Evolutionary conservation across 2,329 filamentous ascomycete genomes (phyloP), one percentile per base, ranked within the genome.

Genomic region (Scolecobasidium constrictum): DNA sequence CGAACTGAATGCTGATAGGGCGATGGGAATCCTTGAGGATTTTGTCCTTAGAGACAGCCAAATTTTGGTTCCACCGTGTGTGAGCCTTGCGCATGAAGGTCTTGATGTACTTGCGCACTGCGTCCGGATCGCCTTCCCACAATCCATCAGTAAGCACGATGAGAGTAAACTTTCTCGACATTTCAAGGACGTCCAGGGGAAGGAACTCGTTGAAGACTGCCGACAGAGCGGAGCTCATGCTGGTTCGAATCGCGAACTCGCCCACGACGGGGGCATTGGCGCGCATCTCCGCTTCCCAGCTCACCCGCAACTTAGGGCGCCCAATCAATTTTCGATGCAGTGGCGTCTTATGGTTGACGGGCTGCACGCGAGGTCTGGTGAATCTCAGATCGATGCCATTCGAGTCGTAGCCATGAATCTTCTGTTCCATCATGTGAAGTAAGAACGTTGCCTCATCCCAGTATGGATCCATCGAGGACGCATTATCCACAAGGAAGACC

Each of bases 1-100:
- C 35, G 18, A 44, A 44, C 16, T 44, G 42, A 19, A 44, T 39
- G n/a, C 42, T 35, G 33, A 42, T 35, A 16, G 18, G 28, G n/a
- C 38, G 38, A n/a, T n/a, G n/a, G n/a, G n/a, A n/a, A 18, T 40
- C 38, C 21, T 40, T 22, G 13, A 37, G 18, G n/a, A 37, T 13
- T n/a, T n/a, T 18, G n/a, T n/a, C n/a, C n/a, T n/a, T n/a, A n/a
- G n/a, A n/a, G n/a, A n/a, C n/a, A n/a, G n/a, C n/a, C n/a, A n/a
- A n/a, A n/a, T n/a, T n/a, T n/a, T n/a, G n/a, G n/a, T n/a, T n/a
- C 35, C 16, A 37, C 35, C 13, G 20, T 18, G 13, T 20, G 23
- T 40, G 38, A 19, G 20, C 22, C 5, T 20, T 37, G 5, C 28
- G 13, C 11, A 21, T 21, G 20, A 40, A 40, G 7, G 18, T 22